Conservation (phyloP, 2,329 filamentous ascomycete species). For the Stenocarpella maydis region DNA sequence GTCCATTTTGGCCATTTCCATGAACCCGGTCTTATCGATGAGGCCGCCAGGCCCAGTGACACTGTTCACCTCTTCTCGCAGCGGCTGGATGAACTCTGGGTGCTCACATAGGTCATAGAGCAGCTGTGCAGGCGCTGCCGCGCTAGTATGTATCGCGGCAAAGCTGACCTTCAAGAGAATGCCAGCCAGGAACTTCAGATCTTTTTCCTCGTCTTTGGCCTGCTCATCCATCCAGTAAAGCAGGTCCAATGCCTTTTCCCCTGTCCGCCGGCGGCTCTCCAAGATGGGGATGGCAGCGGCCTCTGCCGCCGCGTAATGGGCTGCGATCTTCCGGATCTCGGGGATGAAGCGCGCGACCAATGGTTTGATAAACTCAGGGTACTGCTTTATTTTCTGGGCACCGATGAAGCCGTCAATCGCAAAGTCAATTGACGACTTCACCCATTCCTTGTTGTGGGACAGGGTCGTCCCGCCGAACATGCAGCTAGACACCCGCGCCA, state of each 20-base stretch:
- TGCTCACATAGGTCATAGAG: conserved; percentile 61
- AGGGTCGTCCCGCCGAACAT: conserved; percentile 43
- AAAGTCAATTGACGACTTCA: conserved; percentile 42
- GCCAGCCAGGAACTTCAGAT: conserved; percentile 40
- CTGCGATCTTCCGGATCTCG: conserved; percentile 40
- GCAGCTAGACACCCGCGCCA: conserved; percentile 42
- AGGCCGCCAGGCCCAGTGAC: conserved; percentile 44
- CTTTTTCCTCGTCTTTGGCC: conserved; percentile 17
- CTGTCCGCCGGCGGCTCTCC: conserved; percentile 20
- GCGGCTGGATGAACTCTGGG: conserved; percentile 57
- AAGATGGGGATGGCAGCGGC: conserved; percentile 42
- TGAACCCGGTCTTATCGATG: conserved; percentile 41
- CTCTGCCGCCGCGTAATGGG: conserved; percentile 39
- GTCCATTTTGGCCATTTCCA: conserved; percentile 45
- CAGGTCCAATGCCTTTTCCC: conserved; percentile 38
- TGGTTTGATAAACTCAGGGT: conserved; percentile 40
- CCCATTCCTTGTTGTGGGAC: conserved; percentile 42
- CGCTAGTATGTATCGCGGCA: conserved; percentile 61
- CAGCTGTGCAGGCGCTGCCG: conserved; percentile 53
- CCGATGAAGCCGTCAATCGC: conserved; percentile 43
- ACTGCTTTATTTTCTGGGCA: conserved; percentile 37
- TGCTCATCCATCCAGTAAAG: conserved; percentile 40
- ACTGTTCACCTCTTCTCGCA: conserved; percentile 59
- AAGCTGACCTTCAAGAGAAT: conserved; percentile 55
- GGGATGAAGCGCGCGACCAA: conserved; percentile 40